These are phyloP conservation scores for Pyropia yezoensis DNA, from an alignment of 23 red algal species.

Conservation along the genomic window DNA sequence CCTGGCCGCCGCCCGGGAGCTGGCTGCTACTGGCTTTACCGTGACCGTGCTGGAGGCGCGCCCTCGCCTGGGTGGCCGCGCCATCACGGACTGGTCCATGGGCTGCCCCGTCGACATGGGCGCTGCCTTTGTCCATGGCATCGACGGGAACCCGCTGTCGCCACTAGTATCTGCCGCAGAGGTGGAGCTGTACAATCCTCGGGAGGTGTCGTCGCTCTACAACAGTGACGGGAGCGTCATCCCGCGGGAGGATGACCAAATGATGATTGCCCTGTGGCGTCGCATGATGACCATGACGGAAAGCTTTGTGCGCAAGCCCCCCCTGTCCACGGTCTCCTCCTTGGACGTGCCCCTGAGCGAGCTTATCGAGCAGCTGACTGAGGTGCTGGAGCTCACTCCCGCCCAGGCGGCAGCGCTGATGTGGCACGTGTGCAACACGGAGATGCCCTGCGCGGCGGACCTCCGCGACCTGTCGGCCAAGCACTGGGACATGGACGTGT, in stretches of 20 bases:
- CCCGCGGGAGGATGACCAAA: background rate
- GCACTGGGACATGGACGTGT: conserved; percentile 86
- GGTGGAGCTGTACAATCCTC: conserved; percentile 21
- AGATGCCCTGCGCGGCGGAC: conserved; percentile 74
- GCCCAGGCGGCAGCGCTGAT: conserved; percentile 8
- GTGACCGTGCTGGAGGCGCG: conserved; percentile 83
- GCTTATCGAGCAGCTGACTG: conserved; percentile 26
- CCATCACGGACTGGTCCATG: conserved; percentile 62
- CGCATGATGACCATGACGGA: background rate
- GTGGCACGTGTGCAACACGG: conserved; percentile 84
- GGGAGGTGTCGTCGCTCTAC: conserved; percentile 10
- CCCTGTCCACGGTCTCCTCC: background rate
- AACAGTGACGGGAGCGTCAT: background rate
- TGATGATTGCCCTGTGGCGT: background rate
- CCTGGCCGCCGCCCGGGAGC: conserved; percentile 66
- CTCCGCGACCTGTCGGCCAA: conserved; percentile 54
- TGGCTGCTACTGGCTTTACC: conserved; percentile 56
- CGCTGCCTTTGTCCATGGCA: conserved; percentile 76
- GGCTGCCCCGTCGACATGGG: conserved; percentile 74
- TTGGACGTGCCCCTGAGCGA: conserved; percentile 42
- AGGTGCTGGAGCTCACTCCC: conserved; percentile 5
- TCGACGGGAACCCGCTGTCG: conserved; percentile 70
- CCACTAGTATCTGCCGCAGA: conserved; percentile 36
- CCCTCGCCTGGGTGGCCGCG: conserved; percentile 67
- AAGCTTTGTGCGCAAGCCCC: background rate